Conservation (phyloP, 495 filamentous ascomycete genomes). For the Hypoxylon trugodes region DNA sequence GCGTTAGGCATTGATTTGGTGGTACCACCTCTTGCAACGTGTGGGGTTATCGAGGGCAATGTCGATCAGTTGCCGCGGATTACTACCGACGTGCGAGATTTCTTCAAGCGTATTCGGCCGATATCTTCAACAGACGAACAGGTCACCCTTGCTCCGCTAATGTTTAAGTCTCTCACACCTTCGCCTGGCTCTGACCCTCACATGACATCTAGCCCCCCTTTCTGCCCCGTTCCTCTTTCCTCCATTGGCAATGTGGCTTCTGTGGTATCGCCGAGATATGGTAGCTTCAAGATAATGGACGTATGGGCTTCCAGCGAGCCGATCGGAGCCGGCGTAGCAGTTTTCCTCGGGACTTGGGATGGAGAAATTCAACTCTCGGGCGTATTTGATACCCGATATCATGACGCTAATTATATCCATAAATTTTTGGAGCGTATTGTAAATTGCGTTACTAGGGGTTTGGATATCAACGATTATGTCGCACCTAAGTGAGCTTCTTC, state of each 20-base stretch:
- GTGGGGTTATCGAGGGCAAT: not conserved
- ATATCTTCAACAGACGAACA: conserved; percentile 13
- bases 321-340: conserved; percentile 24
- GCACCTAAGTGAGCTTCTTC: not conserved
- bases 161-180: conserved; percentile 19
- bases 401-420: conserved; percentile 8
- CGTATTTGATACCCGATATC: conserved; percentile 30
- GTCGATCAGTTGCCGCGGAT: conserved; percentile 3
- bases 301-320: conserved; percentile 30
- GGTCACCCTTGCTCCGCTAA: conserved; percentile 14
- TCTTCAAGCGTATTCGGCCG: conserved; percentile 19
- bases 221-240: conserved; percentile 28
- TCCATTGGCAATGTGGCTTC: conserved; percentile 27
- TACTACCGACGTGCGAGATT: conserved; percentile 20
- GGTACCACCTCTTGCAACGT: not conserved
- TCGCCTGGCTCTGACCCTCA: conserved; percentile 19
- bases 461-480: not conserved
- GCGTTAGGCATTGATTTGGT: conserved; percentile 32
- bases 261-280: conserved; percentile 6
- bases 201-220: conserved; percentile 15
- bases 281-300: conserved; percentile 5
- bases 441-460: conserved; percentile 6
- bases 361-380: conserved; percentile 24
- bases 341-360: conserved; percentile 30
- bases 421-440: conserved; percentile 17